These are phyloP conservation scores for Ensete ventricosum DNA, from an alignment of 176 grass and related monocot species.

Conservation along the genomic window DNA sequence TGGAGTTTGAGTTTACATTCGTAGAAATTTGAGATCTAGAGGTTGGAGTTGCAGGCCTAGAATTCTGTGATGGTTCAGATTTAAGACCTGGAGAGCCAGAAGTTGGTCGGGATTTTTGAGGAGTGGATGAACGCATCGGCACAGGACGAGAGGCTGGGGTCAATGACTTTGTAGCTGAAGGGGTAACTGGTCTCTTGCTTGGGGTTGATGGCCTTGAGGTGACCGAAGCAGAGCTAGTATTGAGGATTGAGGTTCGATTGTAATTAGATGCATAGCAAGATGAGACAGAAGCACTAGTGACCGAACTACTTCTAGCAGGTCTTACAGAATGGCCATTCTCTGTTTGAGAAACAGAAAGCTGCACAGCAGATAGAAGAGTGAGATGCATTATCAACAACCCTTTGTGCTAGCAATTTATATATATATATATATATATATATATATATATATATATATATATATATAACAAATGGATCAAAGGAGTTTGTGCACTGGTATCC, in stretches of 20 bases:
- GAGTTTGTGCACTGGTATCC: background rate
- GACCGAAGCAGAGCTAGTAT: constrained; percentile 49
- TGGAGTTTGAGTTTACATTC: constrained; percentile 36
- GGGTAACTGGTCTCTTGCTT: constrained; percentile 35
- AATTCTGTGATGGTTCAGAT: constrained; percentile 36
- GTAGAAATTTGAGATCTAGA: constrained; percentile 34
- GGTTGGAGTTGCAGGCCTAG: constrained; percentile 64
- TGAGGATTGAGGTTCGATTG: constrained; percentile 51
- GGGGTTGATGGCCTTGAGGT: constrained; percentile 71
- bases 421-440: background rate
- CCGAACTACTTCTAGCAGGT: constrained; percentile 61
- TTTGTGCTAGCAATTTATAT: background rate
- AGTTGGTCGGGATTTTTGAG: constrained; percentile 34
- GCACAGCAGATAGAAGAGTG: constrained; percentile 19
- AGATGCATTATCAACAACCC: constrained; percentile 23
- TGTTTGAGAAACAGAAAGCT: constrained; percentile 57
- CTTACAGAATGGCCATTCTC: constrained; percentile 52
- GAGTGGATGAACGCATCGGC: constrained; percentile 56
- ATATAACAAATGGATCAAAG: background rate
- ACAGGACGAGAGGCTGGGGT: constrained; percentile 37
- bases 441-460: background rate
- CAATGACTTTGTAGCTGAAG: constrained; percentile 41
- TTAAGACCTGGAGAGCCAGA: constrained; percentile 28
- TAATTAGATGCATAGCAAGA: constrained; percentile 30
- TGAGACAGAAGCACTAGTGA: constrained; percentile 45